These are phyloP conservation scores for Coemansia sp. DNA, from an alignment of 192 early-diverging fungal genomes.

Conservation along the genomic window DNA sequence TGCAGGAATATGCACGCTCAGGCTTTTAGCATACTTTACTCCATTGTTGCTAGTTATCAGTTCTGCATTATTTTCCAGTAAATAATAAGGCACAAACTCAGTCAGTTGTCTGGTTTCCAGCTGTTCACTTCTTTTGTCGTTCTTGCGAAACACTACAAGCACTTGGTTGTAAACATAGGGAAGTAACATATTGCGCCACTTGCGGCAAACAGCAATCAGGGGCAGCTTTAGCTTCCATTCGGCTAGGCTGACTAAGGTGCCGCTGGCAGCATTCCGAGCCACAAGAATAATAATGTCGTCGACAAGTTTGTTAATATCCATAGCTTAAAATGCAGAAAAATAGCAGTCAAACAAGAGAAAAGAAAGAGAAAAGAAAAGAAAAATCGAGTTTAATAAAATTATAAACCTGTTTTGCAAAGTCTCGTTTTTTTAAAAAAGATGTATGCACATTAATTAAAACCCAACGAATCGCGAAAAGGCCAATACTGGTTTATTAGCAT, in stretches of 20 bases:
- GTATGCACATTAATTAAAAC: too few species aligned
- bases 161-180: slow-evolving; percentile 3
- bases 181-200: background rate
- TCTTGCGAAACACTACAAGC: background rate
- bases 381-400: background rate
- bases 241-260: background rate
- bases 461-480: background rate
- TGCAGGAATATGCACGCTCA: background rate
- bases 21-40: background rate
- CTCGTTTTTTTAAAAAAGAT: background rate
- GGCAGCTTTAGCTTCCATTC: background rate
- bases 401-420: background rate
- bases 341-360: background rate
- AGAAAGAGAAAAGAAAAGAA: background rate
- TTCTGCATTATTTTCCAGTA: background rate
- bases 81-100: background rate
- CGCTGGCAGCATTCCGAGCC: too few species aligned
- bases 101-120: slow-evolving; percentile 1
- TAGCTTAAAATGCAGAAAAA: too few species aligned
- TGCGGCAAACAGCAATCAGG: background rate
- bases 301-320: background rate
- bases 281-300: slow-evolving; percentile 1
- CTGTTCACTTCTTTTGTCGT: background rate
- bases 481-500: background rate
- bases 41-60: background rate